Evolutionary conservation across 2,329 filamentous ascomycete genomes (phyloP).

Genomic region (Polychaeton citri): DNA sequence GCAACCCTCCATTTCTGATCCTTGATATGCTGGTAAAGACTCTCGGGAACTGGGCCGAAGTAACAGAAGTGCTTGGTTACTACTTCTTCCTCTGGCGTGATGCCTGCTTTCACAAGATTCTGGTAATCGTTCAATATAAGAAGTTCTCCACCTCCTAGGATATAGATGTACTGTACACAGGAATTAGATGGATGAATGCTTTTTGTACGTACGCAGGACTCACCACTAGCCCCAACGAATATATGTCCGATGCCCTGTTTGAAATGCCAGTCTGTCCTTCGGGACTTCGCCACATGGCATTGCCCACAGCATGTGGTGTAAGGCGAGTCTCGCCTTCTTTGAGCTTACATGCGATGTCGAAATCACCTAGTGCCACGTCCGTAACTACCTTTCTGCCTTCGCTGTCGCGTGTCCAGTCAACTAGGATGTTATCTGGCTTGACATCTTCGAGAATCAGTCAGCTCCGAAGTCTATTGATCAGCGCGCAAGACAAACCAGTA

Average conservation of each 20-base stretch:
- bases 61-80: conserved; percentile 21
- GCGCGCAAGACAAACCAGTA: conserved; percentile 16
- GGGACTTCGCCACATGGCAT: conserved; percentile 28
- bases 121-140: conserved; percentile 20
- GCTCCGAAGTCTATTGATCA: conserved; percentile 7
- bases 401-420: conserved; percentile 23
- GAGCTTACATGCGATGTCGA: conserved; percentile 23
- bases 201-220: conserved; percentile 9
- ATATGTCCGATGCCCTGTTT: conserved; percentile 25
- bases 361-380: conserved; percentile 23
- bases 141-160: conserved; percentile 18
- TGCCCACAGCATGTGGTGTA: conserved; percentile 21
- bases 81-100: conserved; percentile 21
- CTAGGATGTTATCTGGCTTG: conserved; percentile 27
- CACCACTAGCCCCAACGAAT: conserved; percentile 27
- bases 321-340: conserved; percentile 14
- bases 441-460: conserved; percentile 21
- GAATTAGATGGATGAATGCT: conserved; percentile 10
- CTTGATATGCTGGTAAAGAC: conserved; percentile 17
- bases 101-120: conserved; percentile 16
- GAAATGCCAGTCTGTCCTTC: conserved; percentile 24
- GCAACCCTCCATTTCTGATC: conserved; percentile 16
- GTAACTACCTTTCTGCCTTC: conserved; percentile 21
- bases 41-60: conserved; percentile 21
- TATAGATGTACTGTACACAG: conserved; percentile 22